phyloP scores from a whole-genome alignment of 768 basidiomycete genomes.

The Ramaria sp. region DNA sequence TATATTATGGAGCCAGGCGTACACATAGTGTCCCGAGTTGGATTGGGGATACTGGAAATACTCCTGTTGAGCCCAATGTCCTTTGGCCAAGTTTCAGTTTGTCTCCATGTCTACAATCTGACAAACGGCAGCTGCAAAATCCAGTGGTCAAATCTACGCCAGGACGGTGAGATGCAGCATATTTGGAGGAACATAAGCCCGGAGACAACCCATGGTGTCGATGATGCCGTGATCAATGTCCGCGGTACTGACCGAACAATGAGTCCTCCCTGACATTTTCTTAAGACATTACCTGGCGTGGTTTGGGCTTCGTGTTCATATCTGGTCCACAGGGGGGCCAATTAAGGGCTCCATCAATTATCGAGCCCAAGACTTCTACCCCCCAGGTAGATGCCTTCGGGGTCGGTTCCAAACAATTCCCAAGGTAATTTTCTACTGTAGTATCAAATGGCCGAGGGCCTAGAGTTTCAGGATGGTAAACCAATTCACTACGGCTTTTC shows the following conservation, averaged over 20 bases:
- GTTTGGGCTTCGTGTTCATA: slow-evolving; percentile 1
- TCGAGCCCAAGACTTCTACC: slow-evolving; percentile 40
- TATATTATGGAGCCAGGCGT: no score
- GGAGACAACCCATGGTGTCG: not conserved
- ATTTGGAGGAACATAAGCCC: not conserved
- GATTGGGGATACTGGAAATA: no score
- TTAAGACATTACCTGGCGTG: no score
- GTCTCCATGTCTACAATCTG: not conserved
- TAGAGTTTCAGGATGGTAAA: slow-evolving; percentile 44
- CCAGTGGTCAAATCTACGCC: not conserved
- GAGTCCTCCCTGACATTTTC: slow-evolving; percentile 10
- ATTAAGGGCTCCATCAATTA: slow-evolving; percentile 39
- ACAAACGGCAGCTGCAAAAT: not conserved
- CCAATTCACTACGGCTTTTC: not conserved
- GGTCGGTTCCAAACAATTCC: slow-evolving; percentile 25
- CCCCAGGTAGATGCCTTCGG: slow-evolving; percentile 31
- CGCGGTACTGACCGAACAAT: slow-evolving; percentile 36
- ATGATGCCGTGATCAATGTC: slow-evolving; percentile 39
- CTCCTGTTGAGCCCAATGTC: no score
- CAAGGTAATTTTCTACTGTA: slow-evolving; percentile 44
- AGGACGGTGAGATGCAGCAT: not conserved
- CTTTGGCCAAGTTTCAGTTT: no score
- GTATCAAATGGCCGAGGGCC: slow-evolving; percentile 41
- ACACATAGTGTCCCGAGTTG: no score
- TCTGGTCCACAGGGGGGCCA: slow-evolving; percentile 35